Conservation (phyloP, 2,329 filamentous ascomycete genomes). For the Xylaria sp. region DNA sequence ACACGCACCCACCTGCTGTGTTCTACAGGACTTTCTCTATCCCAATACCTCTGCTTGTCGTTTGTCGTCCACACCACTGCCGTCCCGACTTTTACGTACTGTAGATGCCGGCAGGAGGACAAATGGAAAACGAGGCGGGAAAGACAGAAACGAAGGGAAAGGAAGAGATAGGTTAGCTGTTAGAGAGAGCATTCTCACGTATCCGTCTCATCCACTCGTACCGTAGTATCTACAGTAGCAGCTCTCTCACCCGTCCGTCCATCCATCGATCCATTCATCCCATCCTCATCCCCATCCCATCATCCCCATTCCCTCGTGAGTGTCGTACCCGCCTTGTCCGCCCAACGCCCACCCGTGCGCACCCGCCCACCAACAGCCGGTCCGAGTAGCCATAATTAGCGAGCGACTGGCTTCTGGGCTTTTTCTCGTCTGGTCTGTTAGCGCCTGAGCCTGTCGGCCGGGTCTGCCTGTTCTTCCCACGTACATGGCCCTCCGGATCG, state of each 20-base stretch:
- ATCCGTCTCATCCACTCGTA: conserved; percentile 3
- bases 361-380: conserved; percentile 29
- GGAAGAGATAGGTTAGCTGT: no score
- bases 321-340: conserved; percentile 32
- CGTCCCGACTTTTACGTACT: background rate
- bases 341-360: conserved; percentile 29
- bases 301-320: background rate
- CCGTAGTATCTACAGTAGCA: no score
- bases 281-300: background rate
- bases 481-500: conserved; percentile 15
- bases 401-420: conserved; percentile 21
- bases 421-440: conserved; percentile 4
- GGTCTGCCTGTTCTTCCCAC: background rate
- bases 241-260: background rate
- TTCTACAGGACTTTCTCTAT: background rate
- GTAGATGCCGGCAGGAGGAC: background rate
- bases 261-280: conserved; percentile 1
- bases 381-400: conserved; percentile 33
- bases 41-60: no score
- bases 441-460: conserved; percentile 21
- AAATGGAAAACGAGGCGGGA: background rate
- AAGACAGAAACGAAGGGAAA: background rate
- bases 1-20: no score
- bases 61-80: background rate
- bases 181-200: no score